Conservation (phyloP, 305 asterid genomes). For the Solanum aculeatissimum region DNA sequence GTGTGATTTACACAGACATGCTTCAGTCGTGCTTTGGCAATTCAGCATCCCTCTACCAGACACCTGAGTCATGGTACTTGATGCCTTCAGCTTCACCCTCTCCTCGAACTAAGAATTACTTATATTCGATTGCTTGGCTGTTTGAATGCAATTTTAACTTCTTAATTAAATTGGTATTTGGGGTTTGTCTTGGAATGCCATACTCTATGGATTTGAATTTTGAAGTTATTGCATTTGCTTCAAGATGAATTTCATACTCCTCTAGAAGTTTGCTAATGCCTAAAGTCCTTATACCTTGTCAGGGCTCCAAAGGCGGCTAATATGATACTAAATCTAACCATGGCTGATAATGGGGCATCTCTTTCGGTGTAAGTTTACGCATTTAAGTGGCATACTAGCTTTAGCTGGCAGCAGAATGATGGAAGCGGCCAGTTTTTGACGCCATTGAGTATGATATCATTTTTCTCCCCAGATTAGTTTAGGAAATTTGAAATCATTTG, state of each 20-base stretch:
- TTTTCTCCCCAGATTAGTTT: not conserved
- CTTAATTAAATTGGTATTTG: not conserved
- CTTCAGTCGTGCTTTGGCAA: conserved; percentile 83
- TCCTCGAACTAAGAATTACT: not conserved
- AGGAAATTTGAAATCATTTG: not conserved
- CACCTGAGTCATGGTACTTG: conserved; percentile 77
- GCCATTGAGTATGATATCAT: not conserved
- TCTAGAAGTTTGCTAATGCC: not conserved
- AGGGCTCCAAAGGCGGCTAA: conserved; percentile 98
- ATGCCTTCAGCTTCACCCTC: not conserved
- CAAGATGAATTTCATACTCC: not conserved
- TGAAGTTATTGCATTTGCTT: not conserved
- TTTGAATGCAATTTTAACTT: not conserved
- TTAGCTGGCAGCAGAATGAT: not conserved
- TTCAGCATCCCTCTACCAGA: conserved; percentile 66
- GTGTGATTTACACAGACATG: conserved; percentile 88
- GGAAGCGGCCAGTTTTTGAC: not conserved
- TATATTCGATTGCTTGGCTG: not conserved
- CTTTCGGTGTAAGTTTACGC: conserved; percentile 50
- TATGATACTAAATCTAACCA: conserved; percentile 71
- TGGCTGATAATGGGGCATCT: conserved; percentile 77
- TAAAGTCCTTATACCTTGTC: conserved; percentile 7
- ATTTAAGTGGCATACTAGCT: not conserved
- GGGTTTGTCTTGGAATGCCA: not conserved
- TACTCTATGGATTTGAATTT: not conserved